phyloP scores from a whole-genome alignment of 129 eudicot species.

The Flaveria trinervia region DNA sequence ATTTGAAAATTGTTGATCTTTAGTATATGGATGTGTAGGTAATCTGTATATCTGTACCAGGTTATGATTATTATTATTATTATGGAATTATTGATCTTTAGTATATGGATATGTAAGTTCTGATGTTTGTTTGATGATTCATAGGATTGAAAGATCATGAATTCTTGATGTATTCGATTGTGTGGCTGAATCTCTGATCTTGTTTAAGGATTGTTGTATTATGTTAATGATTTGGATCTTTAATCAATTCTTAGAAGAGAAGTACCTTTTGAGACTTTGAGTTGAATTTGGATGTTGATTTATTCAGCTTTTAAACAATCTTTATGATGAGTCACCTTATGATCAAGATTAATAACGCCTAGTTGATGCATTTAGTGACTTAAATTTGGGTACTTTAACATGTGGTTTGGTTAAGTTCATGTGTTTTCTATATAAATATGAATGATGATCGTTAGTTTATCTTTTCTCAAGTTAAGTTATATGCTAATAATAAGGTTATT shows the following conservation, averaged over 20 bases:
- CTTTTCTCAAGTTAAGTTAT: background rate
- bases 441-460: background rate
- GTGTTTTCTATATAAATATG: constrained; percentile 1
- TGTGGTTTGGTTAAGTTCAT: background rate
- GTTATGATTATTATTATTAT: background rate
- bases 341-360: background rate
- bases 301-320: background rate
- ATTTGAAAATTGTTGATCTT: background rate
- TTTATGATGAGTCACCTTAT: background rate
- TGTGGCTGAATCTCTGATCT: background rate
- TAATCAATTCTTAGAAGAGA: background rate
- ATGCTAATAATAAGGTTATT: background rate
- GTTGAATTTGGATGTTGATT: no score
- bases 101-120: no score
- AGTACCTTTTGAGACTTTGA: no score
- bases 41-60: background rate
- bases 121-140: background rate
- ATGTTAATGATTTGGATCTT: background rate
- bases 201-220: background rate
- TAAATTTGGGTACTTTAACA: background rate
- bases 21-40: constrained; percentile 3
- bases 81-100: no score
- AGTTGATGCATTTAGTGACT: constrained; percentile 1
- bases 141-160: background rate
- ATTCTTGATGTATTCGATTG: background rate